A percentile compares a stretch with the other conserved stretches of the same genome.
Evolutionary conservation across 129 eudicot species (phyloP).

Genomic region (Artemisia annua): DNA sequence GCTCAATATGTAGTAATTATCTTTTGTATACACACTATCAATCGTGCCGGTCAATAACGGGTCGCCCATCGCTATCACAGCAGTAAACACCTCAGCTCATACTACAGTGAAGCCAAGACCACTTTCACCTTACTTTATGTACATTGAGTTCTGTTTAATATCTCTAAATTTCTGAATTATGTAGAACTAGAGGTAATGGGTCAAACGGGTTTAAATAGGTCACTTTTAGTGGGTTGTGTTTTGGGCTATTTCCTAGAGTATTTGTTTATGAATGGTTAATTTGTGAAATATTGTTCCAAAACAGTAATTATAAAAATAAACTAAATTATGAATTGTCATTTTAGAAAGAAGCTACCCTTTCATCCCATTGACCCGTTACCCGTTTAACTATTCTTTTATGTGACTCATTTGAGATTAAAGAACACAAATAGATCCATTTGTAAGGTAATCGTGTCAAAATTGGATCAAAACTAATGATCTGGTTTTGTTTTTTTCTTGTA

Average conservation of each 20-base stretch:
- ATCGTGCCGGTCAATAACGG: slow-evolving; percentile 20
- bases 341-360: no score
- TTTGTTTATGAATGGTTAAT: no score
- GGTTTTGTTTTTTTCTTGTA: slow-evolving; percentile 34
- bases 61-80: slow-evolving; percentile 30
- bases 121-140: slow-evolving; percentile 72
- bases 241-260: no score
- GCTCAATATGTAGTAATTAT: no score
- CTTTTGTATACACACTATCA: no score
- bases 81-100: slow-evolving; percentile 25
- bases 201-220: no score
- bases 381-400: background rate
- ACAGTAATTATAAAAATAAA: no score
- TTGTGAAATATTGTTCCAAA: no score
- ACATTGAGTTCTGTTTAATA: slow-evolving; percentile 17
- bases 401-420: background rate
- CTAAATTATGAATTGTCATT: no score
- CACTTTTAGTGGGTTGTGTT: no score
- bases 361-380: no score
- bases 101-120: slow-evolving; percentile 46
- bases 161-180: background rate
- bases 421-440: background rate
- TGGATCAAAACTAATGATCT: slow-evolving; percentile 1
- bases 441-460: background rate
- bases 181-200: background rate